A percentile compares a stretch with the other conserved stretches of the same genome.
These are phyloP conservation scores for Themeda triandra DNA, from an alignment of 176 grass and related monocot species.

Conservation along the genomic window DNA sequence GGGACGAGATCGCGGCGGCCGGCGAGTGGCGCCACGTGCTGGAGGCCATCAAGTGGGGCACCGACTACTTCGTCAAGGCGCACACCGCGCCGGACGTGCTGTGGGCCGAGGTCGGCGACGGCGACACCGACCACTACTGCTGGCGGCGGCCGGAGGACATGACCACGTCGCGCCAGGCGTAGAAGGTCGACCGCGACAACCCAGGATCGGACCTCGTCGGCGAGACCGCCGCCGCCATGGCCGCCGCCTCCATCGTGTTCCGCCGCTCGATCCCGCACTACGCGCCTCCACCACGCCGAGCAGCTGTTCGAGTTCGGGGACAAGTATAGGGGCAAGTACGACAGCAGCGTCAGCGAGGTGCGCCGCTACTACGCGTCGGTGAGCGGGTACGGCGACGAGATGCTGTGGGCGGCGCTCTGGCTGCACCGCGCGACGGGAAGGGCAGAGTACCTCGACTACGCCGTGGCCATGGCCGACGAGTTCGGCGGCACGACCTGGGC, in stretches of 20 bases:
- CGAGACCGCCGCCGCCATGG: conserved; percentile 52
- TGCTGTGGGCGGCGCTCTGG: conserved; percentile 67
- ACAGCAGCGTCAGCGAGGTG: conserved; percentile 35
- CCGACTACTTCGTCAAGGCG: conserved; percentile 90
- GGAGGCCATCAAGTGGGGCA: conserved; percentile 88
- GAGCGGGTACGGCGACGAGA: conserved; percentile 65
- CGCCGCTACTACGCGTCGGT: conserved; percentile 47
- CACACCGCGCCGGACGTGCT: conserved; percentile 52
- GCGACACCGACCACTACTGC: conserved; percentile 58
- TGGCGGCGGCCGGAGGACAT: conserved; percentile 61
- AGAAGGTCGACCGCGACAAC: conserved; percentile 37
- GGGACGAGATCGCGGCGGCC: conserved; percentile 31
- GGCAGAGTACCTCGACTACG: conserved; percentile 44
- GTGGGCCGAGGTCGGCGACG: conserved; percentile 63
- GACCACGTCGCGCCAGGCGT: conserved; percentile 44
- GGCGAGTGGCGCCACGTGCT: conserved; percentile 52
- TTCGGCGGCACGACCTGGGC: conserved; percentile 51
- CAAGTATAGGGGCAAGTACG: conserved; percentile 48
- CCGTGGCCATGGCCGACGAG: conserved; percentile 27
- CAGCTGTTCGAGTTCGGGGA: conserved; percentile 51
- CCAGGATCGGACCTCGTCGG: conserved; percentile 39
- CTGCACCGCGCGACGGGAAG: conserved; percentile 43
- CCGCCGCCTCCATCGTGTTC: conserved; percentile 42
- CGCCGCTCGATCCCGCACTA: conserved; percentile 29
- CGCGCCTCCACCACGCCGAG: conserved; percentile 30